A percentile compares a stretch with the other conserved stretches of the same genome.
Conservation (phyloP, 2,329 filamentous ascomycete genomes). For the Chrysoporthe cubensis region DNA sequence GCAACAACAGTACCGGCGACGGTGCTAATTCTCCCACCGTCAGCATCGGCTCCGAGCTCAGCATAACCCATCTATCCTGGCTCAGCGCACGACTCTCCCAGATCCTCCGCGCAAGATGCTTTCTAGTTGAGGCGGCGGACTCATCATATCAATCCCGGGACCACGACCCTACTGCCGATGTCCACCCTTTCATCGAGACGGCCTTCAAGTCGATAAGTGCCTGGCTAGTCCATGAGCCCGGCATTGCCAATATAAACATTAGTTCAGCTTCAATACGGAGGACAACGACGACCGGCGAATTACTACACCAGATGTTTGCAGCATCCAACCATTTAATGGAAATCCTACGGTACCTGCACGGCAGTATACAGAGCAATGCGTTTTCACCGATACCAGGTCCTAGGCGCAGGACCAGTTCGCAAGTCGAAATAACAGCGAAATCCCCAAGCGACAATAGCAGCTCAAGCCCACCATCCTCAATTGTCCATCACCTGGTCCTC, state of each 20-base stretch:
- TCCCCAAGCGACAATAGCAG: not conserved
- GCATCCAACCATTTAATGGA: constrained; percentile 3
- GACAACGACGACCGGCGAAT: not conserved
- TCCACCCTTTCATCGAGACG: not conserved
- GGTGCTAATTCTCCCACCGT: not conserved
- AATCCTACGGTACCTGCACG: not conserved
- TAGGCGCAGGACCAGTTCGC: not conserved
- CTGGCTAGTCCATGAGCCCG: not conserved
- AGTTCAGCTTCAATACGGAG: not conserved
- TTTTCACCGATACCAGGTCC: not conserved
- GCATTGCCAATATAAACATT: not conserved
- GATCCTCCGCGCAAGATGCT: not conserved
- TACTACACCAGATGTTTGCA: not conserved
- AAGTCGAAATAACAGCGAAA: not conserved
- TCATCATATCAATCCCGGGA: not conserved
- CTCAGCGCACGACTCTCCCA: constrained; percentile 2
- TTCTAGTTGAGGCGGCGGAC: not conserved
- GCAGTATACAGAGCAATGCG: not conserved
- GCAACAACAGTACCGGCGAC: not conserved
- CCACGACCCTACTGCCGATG: not conserved
- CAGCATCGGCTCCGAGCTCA: not conserved
- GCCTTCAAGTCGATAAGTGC: constrained; percentile 5
- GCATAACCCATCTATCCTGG: constrained; percentile 2
- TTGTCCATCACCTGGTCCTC: not conserved
- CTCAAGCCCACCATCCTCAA: not conserved